phyloP scores from a whole-genome alignment of 2,329 filamentous ascomycete genomes.

The Pseudogymnoascus sp. region DNA sequence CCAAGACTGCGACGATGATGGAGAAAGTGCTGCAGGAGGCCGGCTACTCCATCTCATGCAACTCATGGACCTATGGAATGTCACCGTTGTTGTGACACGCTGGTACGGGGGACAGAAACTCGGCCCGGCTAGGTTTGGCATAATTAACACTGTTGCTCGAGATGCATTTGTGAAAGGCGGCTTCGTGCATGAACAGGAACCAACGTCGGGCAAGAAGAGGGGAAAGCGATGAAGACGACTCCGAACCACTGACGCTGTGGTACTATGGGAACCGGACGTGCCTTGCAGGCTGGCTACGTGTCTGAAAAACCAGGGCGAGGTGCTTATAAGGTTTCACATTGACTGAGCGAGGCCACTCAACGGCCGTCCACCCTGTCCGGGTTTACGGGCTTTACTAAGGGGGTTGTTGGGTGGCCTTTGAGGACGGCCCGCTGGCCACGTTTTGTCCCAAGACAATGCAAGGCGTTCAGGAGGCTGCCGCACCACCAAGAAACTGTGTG shows the following conservation, averaged over 20 bases:
- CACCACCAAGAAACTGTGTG: not conserved
- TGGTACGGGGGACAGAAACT: conserved; percentile 93
- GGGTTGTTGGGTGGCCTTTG: not conserved
- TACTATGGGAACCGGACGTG: not conserved
- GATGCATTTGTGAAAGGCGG: conserved; percentile 76
- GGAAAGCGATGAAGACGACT: conserved; percentile 20
- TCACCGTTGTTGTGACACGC: conserved; percentile 82
- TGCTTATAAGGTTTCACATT: not conserved
- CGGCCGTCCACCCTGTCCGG: not conserved
- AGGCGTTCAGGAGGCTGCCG: not conserved
- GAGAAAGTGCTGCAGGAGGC: conserved; percentile 83
- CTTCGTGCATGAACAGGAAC: conserved; percentile 47
- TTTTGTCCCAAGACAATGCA: not conserved
- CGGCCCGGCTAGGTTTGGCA: conserved; percentile 78
- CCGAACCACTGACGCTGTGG: not conserved
- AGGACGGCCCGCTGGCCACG: not conserved
- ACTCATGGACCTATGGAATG: conserved; percentile 88
- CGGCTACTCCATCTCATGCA: conserved; percentile 85
- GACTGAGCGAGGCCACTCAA: not conserved
- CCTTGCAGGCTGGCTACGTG: not conserved
- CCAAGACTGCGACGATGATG: conserved; percentile 94
- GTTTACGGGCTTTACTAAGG: not conserved
- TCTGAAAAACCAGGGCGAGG: not conserved
- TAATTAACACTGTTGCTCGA: conserved; percentile 80
- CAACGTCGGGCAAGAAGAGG: conserved; percentile 36